Evolutionary conservation across 2,329 filamentous ascomycete species (phyloP).

Genomic region (Ophiostoma ulmi): DNA sequence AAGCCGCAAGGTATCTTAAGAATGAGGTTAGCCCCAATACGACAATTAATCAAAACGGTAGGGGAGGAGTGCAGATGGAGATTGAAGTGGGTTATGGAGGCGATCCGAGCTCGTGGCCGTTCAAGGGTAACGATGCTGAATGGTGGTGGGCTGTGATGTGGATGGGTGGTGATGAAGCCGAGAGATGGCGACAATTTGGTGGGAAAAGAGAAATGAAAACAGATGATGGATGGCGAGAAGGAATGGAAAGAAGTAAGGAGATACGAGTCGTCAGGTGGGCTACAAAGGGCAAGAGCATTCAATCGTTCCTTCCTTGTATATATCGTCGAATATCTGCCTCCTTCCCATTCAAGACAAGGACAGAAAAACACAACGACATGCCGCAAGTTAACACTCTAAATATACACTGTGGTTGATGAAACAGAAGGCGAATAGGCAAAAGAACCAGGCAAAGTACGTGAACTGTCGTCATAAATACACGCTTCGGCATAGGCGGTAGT

Average conservation of each 20-base stretch:
- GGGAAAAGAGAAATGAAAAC: not conserved
- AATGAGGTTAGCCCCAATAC: constrained; percentile 5
- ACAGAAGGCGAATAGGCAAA: not conserved
- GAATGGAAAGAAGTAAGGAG: constrained; percentile 5
- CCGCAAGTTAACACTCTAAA: constrained; percentile 2
- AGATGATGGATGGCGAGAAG: constrained; percentile 13
- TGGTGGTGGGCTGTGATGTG: not conserved
- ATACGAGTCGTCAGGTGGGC: not conserved
- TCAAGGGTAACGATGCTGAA: constrained; percentile 6
- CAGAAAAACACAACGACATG: not conserved
- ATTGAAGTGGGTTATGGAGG: not conserved
- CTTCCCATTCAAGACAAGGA: not conserved
- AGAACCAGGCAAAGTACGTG: not conserved
- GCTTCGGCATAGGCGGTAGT: not conserved
- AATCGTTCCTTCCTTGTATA: constrained; percentile 12
- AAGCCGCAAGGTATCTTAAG: not conserved
- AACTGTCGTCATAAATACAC: not conserved
- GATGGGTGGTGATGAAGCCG: not conserved
- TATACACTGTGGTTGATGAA: not conserved
- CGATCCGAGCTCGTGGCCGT: not conserved
- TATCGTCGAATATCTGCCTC: not conserved
- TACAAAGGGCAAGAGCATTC: not conserved
- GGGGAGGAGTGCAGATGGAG: not conserved
- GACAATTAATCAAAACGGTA: not conserved
- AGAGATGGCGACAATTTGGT: not conserved